Conservation (phyloP, 176 grass and related monocot species). For the Musa acuminata region DNA sequence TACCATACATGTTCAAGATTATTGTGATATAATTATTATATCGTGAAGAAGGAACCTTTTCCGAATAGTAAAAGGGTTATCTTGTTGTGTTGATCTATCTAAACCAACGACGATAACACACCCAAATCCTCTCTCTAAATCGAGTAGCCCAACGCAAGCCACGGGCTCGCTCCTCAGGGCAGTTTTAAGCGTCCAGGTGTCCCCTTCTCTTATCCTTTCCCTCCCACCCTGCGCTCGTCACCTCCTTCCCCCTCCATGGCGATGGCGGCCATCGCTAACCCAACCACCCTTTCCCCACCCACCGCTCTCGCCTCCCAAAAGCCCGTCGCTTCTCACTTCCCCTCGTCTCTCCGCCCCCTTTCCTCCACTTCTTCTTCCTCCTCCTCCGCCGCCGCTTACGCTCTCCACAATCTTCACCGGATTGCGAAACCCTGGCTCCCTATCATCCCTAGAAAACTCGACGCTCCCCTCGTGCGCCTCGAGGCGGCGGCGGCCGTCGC, state of each 20-base stretch:
- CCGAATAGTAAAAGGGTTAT: no score
- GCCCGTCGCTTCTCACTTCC: not conserved
- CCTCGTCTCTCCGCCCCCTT: not conserved
- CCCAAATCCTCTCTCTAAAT: no score
- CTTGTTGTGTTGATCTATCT: no score
- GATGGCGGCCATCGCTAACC: not conserved
- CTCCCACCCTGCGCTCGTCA: not conserved
- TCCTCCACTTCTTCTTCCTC: not conserved
- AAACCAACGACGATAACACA: no score
- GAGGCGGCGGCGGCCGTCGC: conserved; percentile 37
- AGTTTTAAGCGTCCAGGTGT: no score
- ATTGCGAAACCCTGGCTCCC: conserved; percentile 34
- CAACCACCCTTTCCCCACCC: not conserved
- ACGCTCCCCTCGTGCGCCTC: conserved; percentile 31
- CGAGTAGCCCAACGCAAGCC: no score
- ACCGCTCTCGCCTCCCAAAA: not conserved
- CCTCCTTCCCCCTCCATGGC: not conserved
- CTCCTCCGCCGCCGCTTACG: conserved; percentile 31
- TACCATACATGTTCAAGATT: no score
- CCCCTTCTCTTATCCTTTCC: conserved; percentile 15
- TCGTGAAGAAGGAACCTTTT: no score
- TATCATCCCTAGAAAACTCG: conserved; percentile 30
- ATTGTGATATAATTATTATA: no score
- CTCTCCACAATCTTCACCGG: conserved; percentile 6
- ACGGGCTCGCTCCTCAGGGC: no score